A percentile compares a stretch with the other conserved stretches of the same genome.
Evolutionary conservation across 257 asterid species (phyloP).

Genomic region (Paulownia fortunei): DNA sequence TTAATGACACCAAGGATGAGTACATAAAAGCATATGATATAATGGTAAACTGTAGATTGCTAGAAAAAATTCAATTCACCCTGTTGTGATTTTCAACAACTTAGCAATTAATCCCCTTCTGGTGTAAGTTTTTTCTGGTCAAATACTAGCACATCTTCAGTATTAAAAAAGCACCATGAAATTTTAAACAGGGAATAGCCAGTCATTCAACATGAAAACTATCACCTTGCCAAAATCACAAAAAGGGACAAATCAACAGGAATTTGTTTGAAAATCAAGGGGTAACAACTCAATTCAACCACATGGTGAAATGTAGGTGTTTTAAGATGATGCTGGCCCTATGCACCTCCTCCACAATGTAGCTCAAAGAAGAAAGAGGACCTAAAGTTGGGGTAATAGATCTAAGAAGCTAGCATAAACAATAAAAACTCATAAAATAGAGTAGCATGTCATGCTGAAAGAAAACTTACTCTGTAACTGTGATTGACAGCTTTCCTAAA

Average conservation of each 20-base stretch:
- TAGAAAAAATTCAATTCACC: background rate
- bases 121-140: background rate
- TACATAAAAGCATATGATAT: constrained; percentile 6
- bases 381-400: background rate
- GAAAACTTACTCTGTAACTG: background rate
- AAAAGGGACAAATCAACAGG: background rate
- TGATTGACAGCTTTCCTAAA: background rate
- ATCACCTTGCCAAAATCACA: background rate
- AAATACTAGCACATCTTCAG: background rate
- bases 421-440: background rate
- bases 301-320: background rate
- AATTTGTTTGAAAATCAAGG: constrained; percentile 14
- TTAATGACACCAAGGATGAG: background rate
- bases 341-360: background rate
- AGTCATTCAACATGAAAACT: background rate
- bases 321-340: background rate
- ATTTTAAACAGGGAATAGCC: background rate
- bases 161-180: background rate
- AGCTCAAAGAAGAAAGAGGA: background rate
- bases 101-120: background rate
- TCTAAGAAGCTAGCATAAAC: constrained; percentile 7
- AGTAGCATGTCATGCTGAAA: background rate
- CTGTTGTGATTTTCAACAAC: background rate
- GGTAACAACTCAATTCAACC: background rate
- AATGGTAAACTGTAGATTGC: background rate